Base-by-base conservation (phyloP, 371 early-diverging fungal genomes). In the Rhizopus microsporus region DNA sequence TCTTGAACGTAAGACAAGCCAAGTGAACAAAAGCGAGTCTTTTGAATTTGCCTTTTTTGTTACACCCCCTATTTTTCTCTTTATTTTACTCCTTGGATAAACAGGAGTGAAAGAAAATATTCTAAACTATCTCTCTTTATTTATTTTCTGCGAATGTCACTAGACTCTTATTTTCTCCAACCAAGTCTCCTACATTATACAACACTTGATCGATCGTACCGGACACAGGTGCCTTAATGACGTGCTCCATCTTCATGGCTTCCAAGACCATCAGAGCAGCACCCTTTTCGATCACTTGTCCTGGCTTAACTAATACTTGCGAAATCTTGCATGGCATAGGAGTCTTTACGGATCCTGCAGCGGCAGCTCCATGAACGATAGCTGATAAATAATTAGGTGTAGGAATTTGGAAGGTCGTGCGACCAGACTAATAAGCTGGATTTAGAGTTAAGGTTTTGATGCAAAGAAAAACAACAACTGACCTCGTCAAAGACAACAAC, bases 161-260 rank as follows among this genome's bases (percentile, higher is more conserved):
- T 52, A 96, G 72, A 34, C 71, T 75, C 72, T 94, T 90, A 65
- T 92, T 91, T 66, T 95, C 94, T 3, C 80, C 90, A 23, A 95
- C 97, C 58, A 96, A 72, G 35, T 96, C 93, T 33, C 97, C 97
- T 2, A 91, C 90, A 37, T 70, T 81, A 72, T 88, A 93, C 60
- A 84, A 55, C 17, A 96, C 85, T 56, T 87, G 82, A 46, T 85
- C 80, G 51, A 97, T 74, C 4, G 77, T 80, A 33, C 94, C 98
- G 23, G 83, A 80, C 34, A 74, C 60, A 4, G 97, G 95, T 4
- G 95, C 88, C 71, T 88, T 89, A 63, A 97, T 90, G 46, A 93
- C 85, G 62, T 97, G 96, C 80, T 97, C 96, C 98, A 97, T 97
- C 83, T 97, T 97, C 98, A 97, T 97, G 16, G 98, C 98, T 66